Conservation (phyloP, 441 rosid species). For the Aquilaria agallochum region DNA sequence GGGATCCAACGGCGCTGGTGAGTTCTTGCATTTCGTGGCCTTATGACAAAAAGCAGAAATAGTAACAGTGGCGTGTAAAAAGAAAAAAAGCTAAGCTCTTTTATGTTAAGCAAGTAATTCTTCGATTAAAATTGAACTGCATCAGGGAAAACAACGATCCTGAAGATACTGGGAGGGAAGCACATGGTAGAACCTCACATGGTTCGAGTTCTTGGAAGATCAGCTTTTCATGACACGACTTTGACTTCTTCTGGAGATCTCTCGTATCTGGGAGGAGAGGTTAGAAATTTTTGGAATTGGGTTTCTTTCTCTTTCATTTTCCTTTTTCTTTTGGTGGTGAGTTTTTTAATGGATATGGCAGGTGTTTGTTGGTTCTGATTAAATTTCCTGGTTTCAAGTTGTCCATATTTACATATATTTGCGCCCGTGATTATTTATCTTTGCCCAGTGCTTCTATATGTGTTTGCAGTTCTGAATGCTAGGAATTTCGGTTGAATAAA, state of each 20-base stretch:
- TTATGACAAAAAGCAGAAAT: not conserved
- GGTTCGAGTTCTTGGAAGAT: conserved; percentile 84
- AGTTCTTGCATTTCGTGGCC: conserved; percentile 5
- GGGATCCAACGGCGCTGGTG: conserved; percentile 96
- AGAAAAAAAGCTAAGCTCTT: not conserved
- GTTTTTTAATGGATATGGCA: not conserved
- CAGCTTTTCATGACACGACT: conserved; percentile 88
- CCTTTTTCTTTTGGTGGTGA: not conserved
- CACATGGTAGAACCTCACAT: conserved; percentile 94
- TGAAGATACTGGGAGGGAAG: conserved; percentile 96
- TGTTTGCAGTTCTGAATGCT: too few species aligned
- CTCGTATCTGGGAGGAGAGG: conserved; percentile 94
- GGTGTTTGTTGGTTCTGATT: not conserved
- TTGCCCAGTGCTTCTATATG: too few species aligned
- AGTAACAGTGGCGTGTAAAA: not conserved
- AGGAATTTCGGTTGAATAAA: too few species aligned
- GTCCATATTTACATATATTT: too few species aligned
- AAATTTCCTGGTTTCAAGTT: not conserved
- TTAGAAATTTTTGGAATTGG: conserved; percentile 21
- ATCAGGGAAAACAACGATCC: conserved; percentile 80
- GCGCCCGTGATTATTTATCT: too few species aligned
- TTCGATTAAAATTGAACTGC: not conserved
- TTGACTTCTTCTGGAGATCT: conserved; percentile 87
- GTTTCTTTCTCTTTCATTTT: not conserved
- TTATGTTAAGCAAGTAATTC: too few species aligned